Evolutionary conservation across 306 rosid species (phyloP).

Genomic region (Begonia masoniana): DNA sequence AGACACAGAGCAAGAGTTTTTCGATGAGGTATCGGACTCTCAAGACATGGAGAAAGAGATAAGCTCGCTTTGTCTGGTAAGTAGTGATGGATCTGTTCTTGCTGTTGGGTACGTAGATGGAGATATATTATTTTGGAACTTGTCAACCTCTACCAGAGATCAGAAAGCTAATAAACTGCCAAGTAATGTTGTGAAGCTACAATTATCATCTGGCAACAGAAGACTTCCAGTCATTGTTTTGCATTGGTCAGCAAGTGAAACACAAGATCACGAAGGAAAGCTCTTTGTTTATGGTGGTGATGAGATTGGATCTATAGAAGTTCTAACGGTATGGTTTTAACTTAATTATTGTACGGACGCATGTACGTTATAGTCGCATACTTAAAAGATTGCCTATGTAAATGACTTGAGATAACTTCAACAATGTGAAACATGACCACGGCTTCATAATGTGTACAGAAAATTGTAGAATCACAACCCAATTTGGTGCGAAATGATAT

Average conservation of each 20-base stretch:
- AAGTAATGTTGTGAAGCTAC: slow-evolving; percentile 56
- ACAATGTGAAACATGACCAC: too few relatives aligned
- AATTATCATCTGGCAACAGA: slow-evolving; percentile 48
- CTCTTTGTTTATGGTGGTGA: slow-evolving; percentile 85
- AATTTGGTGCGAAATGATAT: too few relatives aligned
- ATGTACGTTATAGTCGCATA: too few relatives aligned
- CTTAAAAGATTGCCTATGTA: too few relatives aligned
- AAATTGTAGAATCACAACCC: too few relatives aligned
- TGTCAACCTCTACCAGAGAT: slow-evolving; percentile 31
- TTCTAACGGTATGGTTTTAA: slow-evolving; percentile 43
- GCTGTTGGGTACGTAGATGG: slow-evolving; percentile 86
- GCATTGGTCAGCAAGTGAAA: slow-evolving; percentile 42
- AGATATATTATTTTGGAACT: slow-evolving; percentile 81
- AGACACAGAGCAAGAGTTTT: slow-evolving; percentile 20
- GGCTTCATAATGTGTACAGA: too few relatives aligned
- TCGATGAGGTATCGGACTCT: slow-evolving; percentile 28
- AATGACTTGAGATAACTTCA: too few relatives aligned
- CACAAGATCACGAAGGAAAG: slow-evolving; percentile 28
- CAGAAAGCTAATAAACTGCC: slow-evolving; percentile 25
- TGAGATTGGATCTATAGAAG: slow-evolving; percentile 80
- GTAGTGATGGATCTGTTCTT: slow-evolving; percentile 56
- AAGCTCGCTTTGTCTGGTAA: slow-evolving; percentile 76
- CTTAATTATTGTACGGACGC: slow-evolving; percentile 11
- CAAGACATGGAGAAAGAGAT: slow-evolving; percentile 62
- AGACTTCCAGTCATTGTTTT: slow-evolving; percentile 67